Conservation (phyloP, 129 eudicot genomes). For the Saussurea involucrata region DNA sequence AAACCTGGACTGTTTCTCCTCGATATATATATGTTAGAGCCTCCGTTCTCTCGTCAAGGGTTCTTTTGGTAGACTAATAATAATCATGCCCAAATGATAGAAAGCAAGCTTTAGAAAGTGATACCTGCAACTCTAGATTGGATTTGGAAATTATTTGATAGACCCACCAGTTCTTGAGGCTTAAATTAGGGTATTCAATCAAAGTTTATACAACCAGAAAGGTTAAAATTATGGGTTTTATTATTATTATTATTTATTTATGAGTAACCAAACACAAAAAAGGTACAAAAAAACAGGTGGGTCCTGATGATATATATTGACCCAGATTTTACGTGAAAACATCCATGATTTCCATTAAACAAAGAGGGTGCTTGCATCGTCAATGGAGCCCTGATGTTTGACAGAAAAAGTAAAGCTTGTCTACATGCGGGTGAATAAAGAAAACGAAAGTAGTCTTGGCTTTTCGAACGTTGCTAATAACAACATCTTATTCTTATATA, state of each 20-base stretch:
- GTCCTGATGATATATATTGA: background rate
- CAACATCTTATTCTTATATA: too few species aligned
- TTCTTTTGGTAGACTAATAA: background rate
- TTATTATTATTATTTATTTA: background rate
- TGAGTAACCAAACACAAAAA: background rate
- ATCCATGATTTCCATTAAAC: constrained; percentile 17
- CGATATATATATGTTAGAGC: background rate
- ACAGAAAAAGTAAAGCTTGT: constrained; percentile 27
- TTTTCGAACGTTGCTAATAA: constrained; percentile 21
- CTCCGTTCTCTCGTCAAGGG: background rate
- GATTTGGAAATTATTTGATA: background rate
- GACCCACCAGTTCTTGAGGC: background rate
- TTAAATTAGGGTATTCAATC: background rate
- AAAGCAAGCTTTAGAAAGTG: background rate
- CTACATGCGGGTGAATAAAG: constrained; percentile 28
- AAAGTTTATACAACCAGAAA: background rate
- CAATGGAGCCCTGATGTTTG: constrained; percentile 13
- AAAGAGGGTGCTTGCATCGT: constrained; percentile 20
- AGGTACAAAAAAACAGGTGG: constrained; percentile 5
- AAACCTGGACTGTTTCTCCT: background rate
- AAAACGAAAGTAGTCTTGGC: background rate
- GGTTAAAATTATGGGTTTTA: background rate
- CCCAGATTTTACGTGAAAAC: constrained; percentile 20
- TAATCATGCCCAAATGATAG: background rate
- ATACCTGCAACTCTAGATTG: constrained; percentile 1